A percentile compares a stretch with the other conserved stretches of the same genome.
Conservation (phyloP, 2,329 filamentous ascomycete species). For the Paecilomyces variotii region DNA sequence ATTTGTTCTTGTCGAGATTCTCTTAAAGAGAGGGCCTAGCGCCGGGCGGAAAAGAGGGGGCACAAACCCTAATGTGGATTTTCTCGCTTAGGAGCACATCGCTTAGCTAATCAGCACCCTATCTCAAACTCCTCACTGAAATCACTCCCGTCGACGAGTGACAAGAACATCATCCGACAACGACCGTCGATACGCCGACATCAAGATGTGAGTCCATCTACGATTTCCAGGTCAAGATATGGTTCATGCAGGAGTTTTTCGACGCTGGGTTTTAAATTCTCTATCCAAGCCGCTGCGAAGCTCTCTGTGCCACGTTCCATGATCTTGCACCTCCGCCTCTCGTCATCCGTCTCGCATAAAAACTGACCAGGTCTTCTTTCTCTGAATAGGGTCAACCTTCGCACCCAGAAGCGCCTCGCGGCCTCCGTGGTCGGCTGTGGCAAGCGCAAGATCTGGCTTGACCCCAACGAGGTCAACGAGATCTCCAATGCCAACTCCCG, state of each 20-base stretch:
- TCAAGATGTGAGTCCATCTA: slow-evolving; percentile 38
- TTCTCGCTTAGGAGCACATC: slow-evolving; percentile 31
- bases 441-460: slow-evolving; percentile 99
- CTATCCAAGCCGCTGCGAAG: slow-evolving; percentile 5
- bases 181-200: slow-evolving; percentile 39
- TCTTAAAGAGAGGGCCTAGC: background rate
- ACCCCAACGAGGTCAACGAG: slow-evolving; percentile 98
- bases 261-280: slow-evolving; percentile 11
- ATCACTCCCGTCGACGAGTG: slow-evolving; percentile 30
- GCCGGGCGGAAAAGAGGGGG: slow-evolving; percentile 10
- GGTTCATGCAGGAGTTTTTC: slow-evolving; percentile 11
- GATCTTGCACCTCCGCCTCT: slow-evolving; percentile 10
- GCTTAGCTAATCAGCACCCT: slow-evolving; percentile 33
- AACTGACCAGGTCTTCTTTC: slow-evolving; percentile 23
- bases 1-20: background rate
- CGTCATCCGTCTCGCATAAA: slow-evolving; percentile 1
- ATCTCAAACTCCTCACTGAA: slow-evolving; percentile 34
- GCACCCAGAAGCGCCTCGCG: slow-evolving; percentile 99
- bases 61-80: slow-evolving; percentile 31
- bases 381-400: slow-evolving; percentile 85
- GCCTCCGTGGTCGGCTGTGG: slow-evolving; percentile 97
- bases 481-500: slow-evolving; percentile 99
- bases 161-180: slow-evolving; percentile 39
- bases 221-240: slow-evolving; percentile 10
- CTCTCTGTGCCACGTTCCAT: background rate